Base-by-base conservation (phyloP, 2,329 filamentous ascomycete species). In the Colletotrichum plurivorum region DNA sequence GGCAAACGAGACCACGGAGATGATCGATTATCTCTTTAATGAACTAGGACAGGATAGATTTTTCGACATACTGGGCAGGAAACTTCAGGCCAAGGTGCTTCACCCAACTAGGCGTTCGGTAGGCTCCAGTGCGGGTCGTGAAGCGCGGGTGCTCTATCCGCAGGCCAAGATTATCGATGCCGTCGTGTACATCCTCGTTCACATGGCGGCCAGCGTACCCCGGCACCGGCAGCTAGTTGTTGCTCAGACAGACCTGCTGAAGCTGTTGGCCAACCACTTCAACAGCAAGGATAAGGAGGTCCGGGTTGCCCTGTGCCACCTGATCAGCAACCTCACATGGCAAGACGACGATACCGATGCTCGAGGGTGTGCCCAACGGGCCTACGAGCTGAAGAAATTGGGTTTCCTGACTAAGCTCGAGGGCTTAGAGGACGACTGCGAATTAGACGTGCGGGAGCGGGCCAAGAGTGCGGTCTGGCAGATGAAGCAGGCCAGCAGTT, bases 271-370 rank as follows among this genome's bases (percentile, higher is more conserved):
- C 9, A 88, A 89, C 16, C 90, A 97, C 64, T 93, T 96, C 74
- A 88, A 84, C 53, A 93, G 94, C 79, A 87, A 89, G 51, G 89
- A 93, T 76, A 87, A 88, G 53, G 89, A 92, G 49, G 91, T 99
- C 7, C 90, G 95, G 6, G 87, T 91, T 20, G 91, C 92, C 53
- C 89, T 96, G 73, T 94, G 94, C 72, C 95, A 95, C 87, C 85
- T 97, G 51, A 87, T 97, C 52, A 93, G 91, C 77, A 98, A 98
- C 77, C 86, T 99, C 51, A 93, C 93, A 0, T 97, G 92, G 85
- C 87, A 91, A 71, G 95, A 98, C 71, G 92, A 95, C 74, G 85
- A 88, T 7, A 85, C 81, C 36, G 94, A 97, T 73, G 83, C 85
- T 20, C 82, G 85, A 22, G 88, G 88, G 10, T 93, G 92, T 71